Evolutionary conservation across 1,284 basidiomycete species (phyloP).

Genomic region (Phlebopus sp.): DNA sequence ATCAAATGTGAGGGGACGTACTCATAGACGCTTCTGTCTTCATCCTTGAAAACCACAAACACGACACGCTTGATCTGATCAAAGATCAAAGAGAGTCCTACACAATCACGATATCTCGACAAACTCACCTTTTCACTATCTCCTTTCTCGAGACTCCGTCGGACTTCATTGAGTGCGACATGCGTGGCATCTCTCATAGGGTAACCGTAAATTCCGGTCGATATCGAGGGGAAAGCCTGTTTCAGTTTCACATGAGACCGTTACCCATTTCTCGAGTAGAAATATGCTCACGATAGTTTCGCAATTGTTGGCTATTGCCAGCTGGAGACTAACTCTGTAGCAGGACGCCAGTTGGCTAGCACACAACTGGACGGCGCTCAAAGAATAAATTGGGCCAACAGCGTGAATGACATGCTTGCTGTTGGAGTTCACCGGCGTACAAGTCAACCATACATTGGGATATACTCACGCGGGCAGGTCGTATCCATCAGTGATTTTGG

Average conservation of each 20-base stretch:
- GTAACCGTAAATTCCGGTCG: conserved; percentile 79
- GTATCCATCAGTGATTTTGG: conserved; percentile 80
- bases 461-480: conserved; percentile 63
- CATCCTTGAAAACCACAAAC: conserved; percentile 68
- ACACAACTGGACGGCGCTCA: conserved; percentile 39
- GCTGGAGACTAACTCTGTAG: conserved; percentile 64
- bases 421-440: conserved; percentile 13
- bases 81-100: not conserved
- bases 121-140: conserved; percentile 46
- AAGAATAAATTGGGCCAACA: conserved; percentile 81
- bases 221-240: conserved; percentile 79
- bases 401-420: conserved; percentile 84
- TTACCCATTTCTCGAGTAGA: not conserved
- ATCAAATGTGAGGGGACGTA: conserved; percentile 34
- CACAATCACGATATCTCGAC: not conserved
- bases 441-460: not conserved
- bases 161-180: conserved; percentile 60
- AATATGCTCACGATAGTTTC: conserved; percentile 56
- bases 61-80: conserved; percentile 66
- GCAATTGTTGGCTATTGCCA: conserved; percentile 59
- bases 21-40: conserved; percentile 65
- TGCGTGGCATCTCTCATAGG: conserved; percentile 70
- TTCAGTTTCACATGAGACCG: not conserved
- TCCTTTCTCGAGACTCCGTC: conserved; percentile 57
- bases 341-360: conserved; percentile 66